Base-by-base conservation (phyloP, 116 monocot genomes). In the Dioscorea cayenensis region DNA sequence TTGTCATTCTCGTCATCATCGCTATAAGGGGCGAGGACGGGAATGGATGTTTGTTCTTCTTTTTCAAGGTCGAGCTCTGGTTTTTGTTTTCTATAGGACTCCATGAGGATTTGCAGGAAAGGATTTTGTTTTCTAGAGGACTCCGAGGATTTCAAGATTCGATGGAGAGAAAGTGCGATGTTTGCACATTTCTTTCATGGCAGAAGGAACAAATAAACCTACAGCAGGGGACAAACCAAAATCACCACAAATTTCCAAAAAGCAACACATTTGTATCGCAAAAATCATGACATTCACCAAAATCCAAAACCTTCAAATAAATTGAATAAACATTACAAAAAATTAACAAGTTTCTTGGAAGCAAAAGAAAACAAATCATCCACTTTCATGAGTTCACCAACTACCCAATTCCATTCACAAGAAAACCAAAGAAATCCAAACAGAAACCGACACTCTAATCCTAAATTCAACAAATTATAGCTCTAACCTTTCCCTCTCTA, bases 21-120 rank as follows among this genome's bases (percentile, higher is more conserved):
- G 27, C 70, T 80, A 77, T 94, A 87, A 61, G 84, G 79, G n/a
- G 83, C 82, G 49, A 94, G 77, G 11, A 76, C 77, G 35, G 88
- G 79, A 27, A 85, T 55, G 23, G 25, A 22, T 22, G 9, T 0
- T 32, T 32, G 2, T 32, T 32, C 32, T 62, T 62, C 62, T 23
- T 62, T 27, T 23, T 23, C 62, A 7, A 27, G 62, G 21, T 62
- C 62, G 23, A 17, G 62, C 11, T 62, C 62, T 3, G 62, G 62
- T 62, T 62, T 62, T 27, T 27, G 18, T 20, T 62, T 62, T 21
- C 62, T 11, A 12, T 27, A 62, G 23, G 25, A 20, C 20, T 62
- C 62, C 62, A 62, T 62, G 59, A 16, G 3, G 59, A 43, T 43
- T 43, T 8, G 43, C 43, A 8, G 43, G 43, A 10, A 8, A 12